Base-by-base conservation (phyloP, 2,329 filamentous ascomycete species). In the Sclerotinia spermophila region DNA sequence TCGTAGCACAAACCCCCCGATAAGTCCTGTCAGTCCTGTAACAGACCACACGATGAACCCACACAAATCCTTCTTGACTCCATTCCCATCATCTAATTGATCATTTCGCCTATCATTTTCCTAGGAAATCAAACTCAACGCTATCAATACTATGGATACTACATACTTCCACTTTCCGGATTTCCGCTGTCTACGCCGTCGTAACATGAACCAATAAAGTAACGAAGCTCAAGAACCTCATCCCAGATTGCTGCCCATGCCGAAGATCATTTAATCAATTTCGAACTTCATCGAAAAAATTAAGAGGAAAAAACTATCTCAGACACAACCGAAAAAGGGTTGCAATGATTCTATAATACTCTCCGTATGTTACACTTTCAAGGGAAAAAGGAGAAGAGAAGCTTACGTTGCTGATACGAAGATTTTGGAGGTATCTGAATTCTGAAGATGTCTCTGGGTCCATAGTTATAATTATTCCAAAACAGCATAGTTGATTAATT, bases 141-240 rank as follows among this genome's bases (percentile, higher is more conserved):
- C 62, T 30, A 38, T 66, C 15, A 15, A 53, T 66, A 19, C 40
- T 17, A 13, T 59, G 24, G 35, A 21, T 19, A 27, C 27, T 30
- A 45, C 59, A 62, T 33, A 62, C 59, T 62, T 33, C 19, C 27
- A 24, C 40, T 6, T 62, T 33, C 59, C 27, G 10, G 10, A 17
- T 45, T 45, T 21, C 59, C 42, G 40, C 38, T 62, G 42, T 45
- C 59, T 33, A 45, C 40, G 11, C 27, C 40, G 27, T 62, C 67
- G 67, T 68, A 68, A 51, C 24, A 35, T 62, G 30, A 44, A n/a
- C 56, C 67, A 68, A 68, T 62, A 27, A 68, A 38, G 10, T 35
- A 53, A 68, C 21, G 8, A 51, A 33, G 27, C 44, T 19, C 27
- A 61, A n/a, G 42, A 68, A 33, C 64, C 38, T 27, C 27, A 30